Evolutionary conservation across 129 eudicot species (phyloP), one percentile per base, ranked within the genome.

Genomic region (Pulicaria dysenterica): DNA sequence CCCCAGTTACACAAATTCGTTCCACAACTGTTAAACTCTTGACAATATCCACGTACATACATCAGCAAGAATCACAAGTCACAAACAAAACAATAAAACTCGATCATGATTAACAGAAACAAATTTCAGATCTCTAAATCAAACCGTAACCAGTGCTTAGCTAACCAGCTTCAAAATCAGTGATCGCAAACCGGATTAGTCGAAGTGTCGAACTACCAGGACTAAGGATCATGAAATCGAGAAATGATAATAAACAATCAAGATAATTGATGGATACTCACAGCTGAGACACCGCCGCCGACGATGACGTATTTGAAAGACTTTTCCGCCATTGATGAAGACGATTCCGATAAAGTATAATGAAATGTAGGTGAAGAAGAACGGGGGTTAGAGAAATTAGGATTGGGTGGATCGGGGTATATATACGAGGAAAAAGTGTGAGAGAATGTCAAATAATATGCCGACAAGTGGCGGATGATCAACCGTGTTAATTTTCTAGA

Each of bases 211-310:
- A 45, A 45, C n/a, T 1, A 40, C 16, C 14, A 46, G 42, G 3
- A 8, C 24, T 4, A 8, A 40, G 24, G 49, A 13, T 5, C 19
- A 41, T 12, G 12, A 2, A 55, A 69, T 58, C 38, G 42, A 56
- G 9, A 8, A 58, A 24, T 24, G 16, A 58, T 31, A 13, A 39
- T 14, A 41, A n/a, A 7, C 1, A 42, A 11, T 64, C 61, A 24
- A 46, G 43, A 5, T 8, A 51, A 15, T 13, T 6, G 65, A 44
- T 7, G 0, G n/a, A 77, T 43, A 84, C 98, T 85, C 77, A 93
- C 98, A 53, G 95, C 96, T 2, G 98, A 77, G 38, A 93, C 98
- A 36, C 98, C 98, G 54, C 98, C 98, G 64, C 98, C 98, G 68
- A 93, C 24, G 85, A 93, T 90, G 73, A 93, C 83, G 74, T 89